Conservation (phyloP, 2,329 filamentous ascomycete genomes). For the Penicillium italicum region DNA sequence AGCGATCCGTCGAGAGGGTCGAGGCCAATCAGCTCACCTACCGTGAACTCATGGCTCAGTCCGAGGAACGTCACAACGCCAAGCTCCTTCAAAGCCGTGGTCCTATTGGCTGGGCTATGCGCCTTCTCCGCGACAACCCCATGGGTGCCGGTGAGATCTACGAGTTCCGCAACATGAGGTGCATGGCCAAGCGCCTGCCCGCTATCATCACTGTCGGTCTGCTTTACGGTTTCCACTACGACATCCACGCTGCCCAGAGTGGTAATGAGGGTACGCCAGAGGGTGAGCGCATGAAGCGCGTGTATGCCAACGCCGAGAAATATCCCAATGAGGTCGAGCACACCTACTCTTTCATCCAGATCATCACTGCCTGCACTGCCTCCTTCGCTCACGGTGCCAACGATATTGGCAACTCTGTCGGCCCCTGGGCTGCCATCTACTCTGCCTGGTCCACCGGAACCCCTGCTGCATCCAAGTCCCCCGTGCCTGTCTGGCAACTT, state of each 20-base stretch:
- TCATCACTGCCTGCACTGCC: slow-evolving; percentile 51
- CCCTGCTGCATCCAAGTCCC: slow-evolving; percentile 58
- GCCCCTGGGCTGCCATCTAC: slow-evolving; percentile 69
- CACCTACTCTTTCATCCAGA: slow-evolving; percentile 52
- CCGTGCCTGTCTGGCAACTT: slow-evolving; percentile 72
- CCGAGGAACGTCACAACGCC: slow-evolving; percentile 57
- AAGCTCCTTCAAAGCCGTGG: slow-evolving; percentile 61
- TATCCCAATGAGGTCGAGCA: slow-evolving; percentile 69
- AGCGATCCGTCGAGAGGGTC: slow-evolving; percentile 41
- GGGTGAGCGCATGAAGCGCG: slow-evolving; percentile 65
- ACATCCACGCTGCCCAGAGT: slow-evolving; percentile 72
- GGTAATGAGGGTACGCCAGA: slow-evolving; percentile 70
- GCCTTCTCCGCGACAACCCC: slow-evolving; percentile 68
- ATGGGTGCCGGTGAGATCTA: slow-evolving; percentile 70
- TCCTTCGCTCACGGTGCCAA: slow-evolving; percentile 67
- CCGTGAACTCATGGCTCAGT: slow-evolving; percentile 58
- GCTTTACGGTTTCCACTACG: slow-evolving; percentile 75
- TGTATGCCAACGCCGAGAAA: slow-evolving; percentile 62
- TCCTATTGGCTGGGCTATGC: slow-evolving; percentile 80
- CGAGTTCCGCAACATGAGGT: slow-evolving; percentile 67
- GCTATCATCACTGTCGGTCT: slow-evolving; percentile 60
- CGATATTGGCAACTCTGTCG: slow-evolving; percentile 69
- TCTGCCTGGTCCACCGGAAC: slow-evolving; percentile 62
- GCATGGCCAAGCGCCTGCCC: slow-evolving; percentile 62
- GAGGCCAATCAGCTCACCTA: slow-evolving; percentile 57